Evolutionary conservation across 352 stramenopile genomes (phyloP), one percentile per base, ranked within the genome.

Genomic region (Globisporangium cylindrosporum): DNA sequence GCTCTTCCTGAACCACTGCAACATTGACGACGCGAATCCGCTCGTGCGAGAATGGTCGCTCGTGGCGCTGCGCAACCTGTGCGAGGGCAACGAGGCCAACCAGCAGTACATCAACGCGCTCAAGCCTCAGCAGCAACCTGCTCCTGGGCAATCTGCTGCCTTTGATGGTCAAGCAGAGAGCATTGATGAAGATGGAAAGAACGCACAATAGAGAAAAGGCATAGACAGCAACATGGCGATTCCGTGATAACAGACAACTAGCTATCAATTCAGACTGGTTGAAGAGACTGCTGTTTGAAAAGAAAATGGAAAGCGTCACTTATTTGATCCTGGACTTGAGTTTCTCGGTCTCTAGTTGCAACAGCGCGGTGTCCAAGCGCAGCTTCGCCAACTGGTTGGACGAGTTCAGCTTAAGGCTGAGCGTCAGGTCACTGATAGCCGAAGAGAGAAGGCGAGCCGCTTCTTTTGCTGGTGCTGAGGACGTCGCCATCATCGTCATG

Each of bases 31-130:
- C 61, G 73, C 70, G 2, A 97, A 96, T 54, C 90, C 90, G 18
- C 70, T 97, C 64, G 79, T 97, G 29, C 89, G 91, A 20, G 91
- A 97, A 68, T 97, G 90, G 89, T 92, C 85, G 2, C 82, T 97
- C 38, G 86, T 97, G 4, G 88, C 90, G 36, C 59, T 97, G 57
- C 88, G 91, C 34, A 95, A 97, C 69, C 58, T 97, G 56, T 97
- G 90, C 59, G 91, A 97, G 60, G 89, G 87, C 5, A 93, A 93
- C 58, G 85, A 88, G 54, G 82, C 76, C 18, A 92, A 92, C 59
- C 84, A 92, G 59, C 59, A 68, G 56, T 91, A 80, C 64, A 90
- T 92, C 57, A 84, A 81, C 43, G 76, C 65, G 6, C 71, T 95
- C 56, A 81, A 83, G 4, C 87, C 85, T 7, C 87, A 95, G 62